Conservation (phyloP, 2,329 filamentous ascomycete genomes). For the Paecilomyces sp. region DNA sequence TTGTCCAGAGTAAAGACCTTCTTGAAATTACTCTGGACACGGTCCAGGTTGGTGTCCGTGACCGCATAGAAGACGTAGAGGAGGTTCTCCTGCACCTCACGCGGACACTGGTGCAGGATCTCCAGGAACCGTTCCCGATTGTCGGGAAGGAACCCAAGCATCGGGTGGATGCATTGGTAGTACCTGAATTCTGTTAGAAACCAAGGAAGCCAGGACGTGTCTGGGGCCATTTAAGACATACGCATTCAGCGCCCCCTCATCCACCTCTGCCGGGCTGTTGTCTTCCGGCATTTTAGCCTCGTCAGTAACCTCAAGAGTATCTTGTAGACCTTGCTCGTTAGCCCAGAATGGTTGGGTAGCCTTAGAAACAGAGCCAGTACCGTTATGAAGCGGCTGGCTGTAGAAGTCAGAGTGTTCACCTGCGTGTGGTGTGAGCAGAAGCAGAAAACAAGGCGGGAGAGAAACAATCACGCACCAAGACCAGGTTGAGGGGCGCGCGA, state of each 20-base stretch:
- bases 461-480: conserved; percentile 19
- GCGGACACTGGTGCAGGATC: conserved; percentile 31
- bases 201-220: background rate
- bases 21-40: conserved; percentile 25
- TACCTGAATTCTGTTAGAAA: conserved; percentile 23
- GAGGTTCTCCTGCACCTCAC: conserved; percentile 34
- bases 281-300: conserved; percentile 25
- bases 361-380: conserved; percentile 32
- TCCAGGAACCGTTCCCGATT: conserved; percentile 30
- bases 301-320: conserved; percentile 24
- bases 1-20: conserved; percentile 31
- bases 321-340: conserved; percentile 24
- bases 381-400: conserved; percentile 9
- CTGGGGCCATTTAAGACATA: conserved; percentile 15
- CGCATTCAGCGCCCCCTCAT: conserved; percentile 33
- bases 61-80: conserved; percentile 32
- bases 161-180: conserved; percentile 32
- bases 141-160: conserved; percentile 35
- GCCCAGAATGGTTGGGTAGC: conserved; percentile 33
- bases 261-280: conserved; percentile 27
- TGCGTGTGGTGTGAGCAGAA: conserved; percentile 4
- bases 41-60: conserved; percentile 29
- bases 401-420: conserved; percentile 8
- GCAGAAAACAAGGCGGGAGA: background rate
- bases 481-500: conserved; percentile 26